Percentiles rank a stretch among this genome's conserved stretches.
Evolutionary conservation across 805 yeast genomes (phyloP).

Genomic region (Metschnikowia reukaufii): DNA sequence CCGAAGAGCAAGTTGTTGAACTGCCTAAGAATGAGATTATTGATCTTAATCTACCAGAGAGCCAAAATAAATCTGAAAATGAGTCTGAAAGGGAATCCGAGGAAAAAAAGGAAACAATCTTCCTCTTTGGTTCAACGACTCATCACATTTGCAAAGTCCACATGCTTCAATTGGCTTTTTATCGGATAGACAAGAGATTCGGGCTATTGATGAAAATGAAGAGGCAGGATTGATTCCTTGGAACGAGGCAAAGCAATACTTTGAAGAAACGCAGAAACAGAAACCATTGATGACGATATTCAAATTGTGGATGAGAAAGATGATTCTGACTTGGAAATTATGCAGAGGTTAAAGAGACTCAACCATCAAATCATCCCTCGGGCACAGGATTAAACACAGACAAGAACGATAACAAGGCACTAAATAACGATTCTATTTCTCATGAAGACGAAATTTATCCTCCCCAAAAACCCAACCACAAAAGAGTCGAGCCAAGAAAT

Average conservation of each 20-base stretch:
- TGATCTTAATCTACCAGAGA: not conserved
- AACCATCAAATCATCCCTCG: no score
- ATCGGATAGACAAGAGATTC: slow-evolving; percentile 1
- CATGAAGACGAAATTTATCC: no score
- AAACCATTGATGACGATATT: slow-evolving; percentile 5
- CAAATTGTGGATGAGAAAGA: slow-evolving; percentile 1
- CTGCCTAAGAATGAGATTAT: not conserved
- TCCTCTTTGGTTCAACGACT: slow-evolving; percentile 31
- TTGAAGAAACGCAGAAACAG: slow-evolving; percentile 7
- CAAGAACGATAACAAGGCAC: no score
- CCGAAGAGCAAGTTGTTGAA: not conserved
- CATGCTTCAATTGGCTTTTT: slow-evolving; percentile 12
- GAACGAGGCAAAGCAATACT: slow-evolving; percentile 44
- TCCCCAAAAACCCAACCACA: no score
- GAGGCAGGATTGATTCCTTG: slow-evolving; percentile 52
- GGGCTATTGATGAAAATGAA: slow-evolving; percentile 37
- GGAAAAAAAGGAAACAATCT: slow-evolving; percentile 5
- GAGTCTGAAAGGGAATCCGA: no score
- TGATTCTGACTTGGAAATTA: slow-evolving; percentile 14
- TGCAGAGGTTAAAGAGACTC: no score
- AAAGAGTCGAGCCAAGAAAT: no score
- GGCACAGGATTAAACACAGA: no score
- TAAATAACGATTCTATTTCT: no score
- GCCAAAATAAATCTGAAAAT: not conserved
- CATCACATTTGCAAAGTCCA: slow-evolving; percentile 13